A percentile compares a stretch with the other conserved stretches of the same genome.
Evolutionary conservation across 805 yeast genomes (phyloP).

Genomic region (Wickerhamomyces sydowiorum): DNA sequence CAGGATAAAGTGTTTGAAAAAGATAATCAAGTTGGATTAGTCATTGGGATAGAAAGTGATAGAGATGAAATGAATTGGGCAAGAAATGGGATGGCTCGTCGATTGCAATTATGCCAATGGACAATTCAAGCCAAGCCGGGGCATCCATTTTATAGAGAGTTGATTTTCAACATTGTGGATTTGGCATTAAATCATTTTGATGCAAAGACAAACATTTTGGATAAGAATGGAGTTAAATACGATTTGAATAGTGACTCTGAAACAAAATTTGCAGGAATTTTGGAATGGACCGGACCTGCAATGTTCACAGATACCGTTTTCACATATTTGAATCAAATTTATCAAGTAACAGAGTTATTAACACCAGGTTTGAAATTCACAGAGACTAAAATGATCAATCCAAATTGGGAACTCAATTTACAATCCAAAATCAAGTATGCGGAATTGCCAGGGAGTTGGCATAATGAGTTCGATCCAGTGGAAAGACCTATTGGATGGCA

Average conservation of each 20-base stretch:
- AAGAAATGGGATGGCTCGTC: constrained; percentile 39
- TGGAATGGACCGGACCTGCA: constrained; percentile 50
- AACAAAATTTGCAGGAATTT: constrained; percentile 52
- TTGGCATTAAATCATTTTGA: constrained; percentile 37
- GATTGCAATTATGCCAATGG: constrained; percentile 61
- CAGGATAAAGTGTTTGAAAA: constrained; percentile 6
- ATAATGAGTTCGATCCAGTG: constrained; percentile 9
- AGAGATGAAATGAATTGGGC: constrained; percentile 49
- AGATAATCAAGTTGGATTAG: constrained; percentile 37
- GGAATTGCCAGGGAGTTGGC: constrained; percentile 4
- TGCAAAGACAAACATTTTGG: constrained; percentile 20
- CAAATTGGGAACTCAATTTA: constrained; percentile 9
- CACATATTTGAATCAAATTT: constrained; percentile 33
- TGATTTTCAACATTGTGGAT: constrained; percentile 48
- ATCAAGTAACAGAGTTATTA: neutral
- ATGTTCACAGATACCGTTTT: constrained; percentile 43
- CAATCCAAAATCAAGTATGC: constrained; percentile 4
- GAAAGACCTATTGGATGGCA: constrained; percentile 11
- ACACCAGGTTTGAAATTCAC: neutral
- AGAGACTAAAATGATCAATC: constrained; percentile 6
- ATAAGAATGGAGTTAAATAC: constrained; percentile 23
- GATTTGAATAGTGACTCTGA: constrained; percentile 46
- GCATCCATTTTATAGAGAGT: constrained; percentile 52
- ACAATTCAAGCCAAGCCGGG: constrained; percentile 55
- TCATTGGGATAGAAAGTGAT: constrained; percentile 50